Base-by-base conservation (phyloP, 1,139 yeast genomes). In the Zygosaccharomyces sapae region DNA sequence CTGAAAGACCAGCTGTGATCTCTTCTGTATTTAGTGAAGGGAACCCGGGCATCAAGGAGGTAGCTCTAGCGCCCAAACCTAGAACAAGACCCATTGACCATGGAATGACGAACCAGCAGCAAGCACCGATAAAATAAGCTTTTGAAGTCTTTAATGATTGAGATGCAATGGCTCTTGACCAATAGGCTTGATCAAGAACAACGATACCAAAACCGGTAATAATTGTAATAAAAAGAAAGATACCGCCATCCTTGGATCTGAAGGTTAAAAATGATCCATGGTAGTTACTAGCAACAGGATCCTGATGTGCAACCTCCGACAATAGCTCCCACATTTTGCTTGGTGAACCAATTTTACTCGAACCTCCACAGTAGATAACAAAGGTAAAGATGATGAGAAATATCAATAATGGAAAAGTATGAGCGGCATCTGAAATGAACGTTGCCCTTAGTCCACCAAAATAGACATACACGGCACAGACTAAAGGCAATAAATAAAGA, bases 201-300 rank as follows among this genome's bases (percentile, higher is more conserved):
- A 68, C 72, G 30, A 69, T 54, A 19, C 73, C 73, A 54, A 69
- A 69, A 5, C 72, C 72, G 1, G 70, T 68, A 31, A 68, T 65
- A 20, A 67, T 58, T 27, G 67, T 60, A 34, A 64, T 65, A 20
- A 70, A 60, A 5, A 70, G 65, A 51, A 69, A 70, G 6, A 72
- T 59, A 1, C 68, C 75, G 30, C 75, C 76, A 47, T 63, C 65
- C 40, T 66, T 63, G 3, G 80, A 75, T 45, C 71, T 66, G 56
- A 75, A 72, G 1, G 81, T 76, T 38, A 76, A 54, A 42, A 66
- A 72, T 2, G 77, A 70, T 1, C 81, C 81, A n/a, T 69, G 69
- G 33, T 65, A 66, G 55, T 76, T 75, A 22, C 70, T 76, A 3
- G 53, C 67, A 5, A 76, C 68, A 5, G 79, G 78, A n/a, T 56